Evolutionary conservation across 2,329 filamentous ascomycete species (phyloP), one percentile per base, ranked within the genome.

Genomic region (Fusarium kyushuense): DNA sequence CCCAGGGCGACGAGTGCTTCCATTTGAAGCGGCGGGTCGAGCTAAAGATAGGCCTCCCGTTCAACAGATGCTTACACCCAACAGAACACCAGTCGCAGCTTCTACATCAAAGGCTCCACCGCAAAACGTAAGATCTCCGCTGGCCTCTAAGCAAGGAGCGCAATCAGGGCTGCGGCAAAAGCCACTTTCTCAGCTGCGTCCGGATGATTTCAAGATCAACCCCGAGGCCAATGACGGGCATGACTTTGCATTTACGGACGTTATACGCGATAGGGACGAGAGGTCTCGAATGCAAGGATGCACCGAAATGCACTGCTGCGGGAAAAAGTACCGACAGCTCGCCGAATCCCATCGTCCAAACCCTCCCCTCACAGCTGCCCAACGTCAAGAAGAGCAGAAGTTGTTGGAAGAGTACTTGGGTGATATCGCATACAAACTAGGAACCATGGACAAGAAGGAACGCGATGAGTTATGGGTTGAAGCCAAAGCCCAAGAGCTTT

Each of bases 201-300:
- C 91, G 1, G 86, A 88, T 14, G 90, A 97, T 78, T 97, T 97
- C 82, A 95, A 90, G 76, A 83, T 96, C 71, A 97, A 97, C 67
- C 90, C 92, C 0, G 81, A 82, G 6, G 85, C 83, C 69, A 95
- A 94, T 67, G 85, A 90, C 41, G 92, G 92, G 3, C 82, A 89
- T 42, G 86, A 89, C 54, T 93, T 88, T 77, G 92, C 93, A 13
- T 97, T 89, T 75, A 82, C 85, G 2, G 91, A 95, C 60, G 90
- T 94, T 1, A 86, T 96, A 16, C 89, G 94, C 53, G 87, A 86
- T 55, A 90, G 85, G 67, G 86, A 88, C 12, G 87, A 91, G 40
- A 89, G 93, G 35, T 87, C 89, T 49, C 90, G 87, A 63, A 82
- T 97, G 12, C 85, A 88, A 4, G 92, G 92, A 14, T 97, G 94